phyloP scores from a whole-genome alignment of 2,329 filamentous ascomycete genomes.

The Epichloe sp. region DNA sequence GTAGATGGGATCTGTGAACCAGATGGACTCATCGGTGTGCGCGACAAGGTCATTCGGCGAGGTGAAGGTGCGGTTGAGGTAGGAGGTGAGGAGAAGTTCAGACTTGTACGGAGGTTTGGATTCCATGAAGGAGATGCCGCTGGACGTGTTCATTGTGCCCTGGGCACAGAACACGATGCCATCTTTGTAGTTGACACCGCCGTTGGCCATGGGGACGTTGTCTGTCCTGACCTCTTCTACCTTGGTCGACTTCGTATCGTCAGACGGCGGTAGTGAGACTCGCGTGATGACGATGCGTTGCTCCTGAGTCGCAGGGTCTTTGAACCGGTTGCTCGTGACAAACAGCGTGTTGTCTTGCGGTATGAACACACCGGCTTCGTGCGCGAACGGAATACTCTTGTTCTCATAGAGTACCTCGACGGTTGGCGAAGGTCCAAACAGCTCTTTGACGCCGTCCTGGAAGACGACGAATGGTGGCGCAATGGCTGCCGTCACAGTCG shows the following conservation, averaged over 20 bases:
- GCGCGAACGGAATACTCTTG: slow-evolving; percentile 30
- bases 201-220: slow-evolving; percentile 31
- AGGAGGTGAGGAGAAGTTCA: slow-evolving; percentile 22
- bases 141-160: slow-evolving; percentile 14
- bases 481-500: background rate
- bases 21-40: slow-evolving; percentile 28
- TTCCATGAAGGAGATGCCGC: slow-evolving; percentile 22
- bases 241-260: slow-evolving; percentile 5
- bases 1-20: slow-evolving; percentile 38
- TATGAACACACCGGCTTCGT: slow-evolving; percentile 30
- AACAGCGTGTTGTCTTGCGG: slow-evolving; percentile 16
- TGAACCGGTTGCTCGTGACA: slow-evolving; percentile 22
- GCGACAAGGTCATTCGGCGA: slow-evolving; percentile 35
- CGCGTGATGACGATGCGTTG: slow-evolving; percentile 18
- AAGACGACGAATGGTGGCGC: slow-evolving; percentile 1
- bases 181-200: slow-evolving; percentile 32
- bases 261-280: slow-evolving; percentile 9
- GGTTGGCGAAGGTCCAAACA: slow-evolving; percentile 22
- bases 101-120: slow-evolving; percentile 17
- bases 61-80: slow-evolving; percentile 32
- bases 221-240: slow-evolving; percentile 21
- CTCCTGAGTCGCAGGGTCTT: slow-evolving; percentile 9
- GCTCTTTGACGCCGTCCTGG: slow-evolving; percentile 7
- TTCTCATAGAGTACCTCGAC: slow-evolving; percentile 26
- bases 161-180: slow-evolving; percentile 29